These are phyloP conservation scores for Diutina siamensis DNA, from an alignment of 1,139 yeast genomes.

Conservation along the genomic window DNA sequence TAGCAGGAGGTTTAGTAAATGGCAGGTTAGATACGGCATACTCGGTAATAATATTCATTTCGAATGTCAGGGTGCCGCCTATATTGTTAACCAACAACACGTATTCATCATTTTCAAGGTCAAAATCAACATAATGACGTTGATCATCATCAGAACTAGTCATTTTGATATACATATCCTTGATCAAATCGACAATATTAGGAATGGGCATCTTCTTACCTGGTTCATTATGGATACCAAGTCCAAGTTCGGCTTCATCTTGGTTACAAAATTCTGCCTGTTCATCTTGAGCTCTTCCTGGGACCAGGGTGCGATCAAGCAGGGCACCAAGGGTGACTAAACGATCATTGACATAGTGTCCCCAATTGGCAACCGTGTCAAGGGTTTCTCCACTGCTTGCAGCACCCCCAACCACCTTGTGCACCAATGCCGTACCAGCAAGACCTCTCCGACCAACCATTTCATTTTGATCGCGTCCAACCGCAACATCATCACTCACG, in stretches of 20 bases:
- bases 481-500: constrained; percentile 89
- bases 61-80: constrained; percentile 79
- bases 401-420: constrained; percentile 76
- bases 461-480: constrained; percentile 75
- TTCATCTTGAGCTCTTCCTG: constrained; percentile 49
- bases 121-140: constrained; percentile 62
- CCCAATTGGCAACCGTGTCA: constrained; percentile 42
- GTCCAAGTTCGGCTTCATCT: constrained; percentile 75
- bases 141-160: constrained; percentile 46
- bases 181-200: constrained; percentile 42
- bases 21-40: constrained; percentile 34
- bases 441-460: constrained; percentile 89
- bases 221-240: constrained; percentile 95
- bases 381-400: constrained; percentile 36
- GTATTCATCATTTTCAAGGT: constrained; percentile 36
- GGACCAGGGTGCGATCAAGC: constrained; percentile 80
- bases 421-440: constrained; percentile 83
- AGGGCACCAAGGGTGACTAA: constrained; percentile 85
- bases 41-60: constrained; percentile 54
- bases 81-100: constrained; percentile 65
- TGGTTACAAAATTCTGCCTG: constrained; percentile 33
- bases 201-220: constrained; percentile 77
- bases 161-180: constrained; percentile 41
- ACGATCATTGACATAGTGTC: constrained; percentile 48
- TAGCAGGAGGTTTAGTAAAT: constrained; percentile 40